phyloP scores from a whole-genome alignment of 805 yeast genomes.

The Saturnispora bothae region DNA sequence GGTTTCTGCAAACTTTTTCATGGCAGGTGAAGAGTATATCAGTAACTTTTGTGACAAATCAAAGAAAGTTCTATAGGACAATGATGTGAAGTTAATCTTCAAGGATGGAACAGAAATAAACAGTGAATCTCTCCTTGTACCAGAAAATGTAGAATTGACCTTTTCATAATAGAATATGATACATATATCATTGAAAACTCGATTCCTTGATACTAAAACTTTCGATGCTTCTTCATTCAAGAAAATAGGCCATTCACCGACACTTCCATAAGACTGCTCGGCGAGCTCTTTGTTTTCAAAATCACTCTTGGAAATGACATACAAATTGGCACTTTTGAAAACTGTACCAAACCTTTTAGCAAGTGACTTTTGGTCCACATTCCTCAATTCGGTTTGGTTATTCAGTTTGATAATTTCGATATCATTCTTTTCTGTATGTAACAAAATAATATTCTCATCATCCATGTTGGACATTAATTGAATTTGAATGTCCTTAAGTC shows the following conservation, averaged over 20 bases:
- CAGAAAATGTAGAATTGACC: conserved; percentile 32
- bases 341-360: conserved; percentile 63
- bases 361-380: conserved; percentile 25
- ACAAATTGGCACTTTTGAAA: conserved; percentile 62
- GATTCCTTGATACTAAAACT: conserved; percentile 24
- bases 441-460: conserved; percentile 48
- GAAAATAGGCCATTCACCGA: conserved; percentile 81
- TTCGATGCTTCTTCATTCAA: conserved; percentile 46
- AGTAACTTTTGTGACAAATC: conserved; percentile 52
- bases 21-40: conserved; percentile 55
- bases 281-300: conserved; percentile 14
- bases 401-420: conserved; percentile 57
- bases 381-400: conserved; percentile 21
- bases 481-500: conserved; percentile 71
- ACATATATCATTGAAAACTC: conserved; percentile 56
- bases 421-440: conserved; percentile 67
- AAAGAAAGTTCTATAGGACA: conserved; percentile 60
- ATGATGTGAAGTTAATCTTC: conserved; percentile 57
- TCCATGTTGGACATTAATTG: conserved; percentile 49
- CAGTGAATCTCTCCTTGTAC: conserved; percentile 33
- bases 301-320: conserved; percentile 48
- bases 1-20: conserved; percentile 43
- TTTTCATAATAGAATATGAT: conserved; percentile 50
- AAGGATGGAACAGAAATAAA: conserved; percentile 62
- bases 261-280: conserved; percentile 48